phyloP scores from a whole-genome alignment of 768 basidiomycete genomes.

The Boletales sp. region DNA sequence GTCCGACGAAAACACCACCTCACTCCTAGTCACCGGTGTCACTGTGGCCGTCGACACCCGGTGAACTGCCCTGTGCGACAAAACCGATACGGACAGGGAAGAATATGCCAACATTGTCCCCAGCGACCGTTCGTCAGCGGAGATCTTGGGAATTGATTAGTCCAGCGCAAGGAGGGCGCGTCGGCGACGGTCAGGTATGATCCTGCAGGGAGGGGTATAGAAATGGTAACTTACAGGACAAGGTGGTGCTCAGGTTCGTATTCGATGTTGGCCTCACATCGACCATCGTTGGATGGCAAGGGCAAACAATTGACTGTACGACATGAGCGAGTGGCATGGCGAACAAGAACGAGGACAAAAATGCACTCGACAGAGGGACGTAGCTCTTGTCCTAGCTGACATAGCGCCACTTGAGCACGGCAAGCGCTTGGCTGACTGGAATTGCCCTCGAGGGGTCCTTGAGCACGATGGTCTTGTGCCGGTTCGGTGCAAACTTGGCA shows the following conservation, averaged over 20 bases:
- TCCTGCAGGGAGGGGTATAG: constrained; percentile 86
- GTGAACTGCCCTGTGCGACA: constrained; percentile 74
- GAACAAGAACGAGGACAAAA: no score
- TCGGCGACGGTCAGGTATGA: constrained; percentile 84
- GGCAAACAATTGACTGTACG: constrained; percentile 95
- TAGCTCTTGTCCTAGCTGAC: constrained; percentile 87
- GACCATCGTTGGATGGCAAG: constrained; percentile 86
- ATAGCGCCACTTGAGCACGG: constrained; percentile 92
- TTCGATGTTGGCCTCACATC: constrained; percentile 92
- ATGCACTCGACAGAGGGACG: constrained; percentile 81
- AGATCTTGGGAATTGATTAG: constrained; percentile 77
- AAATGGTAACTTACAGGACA: constrained; percentile 78
- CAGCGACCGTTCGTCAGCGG: constrained; percentile 55
- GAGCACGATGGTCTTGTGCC: constrained; percentile 70
- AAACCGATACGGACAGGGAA: constrained; percentile 91
- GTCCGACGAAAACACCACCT: constrained; percentile 56
- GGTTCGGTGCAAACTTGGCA: constrained; percentile 72
- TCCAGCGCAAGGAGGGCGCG: constrained; percentile 67
- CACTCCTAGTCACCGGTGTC: constrained; percentile 45
- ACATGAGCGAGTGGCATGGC: neutral
- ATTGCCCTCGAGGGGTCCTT: constrained; percentile 82
- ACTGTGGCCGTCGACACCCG: constrained; percentile 62
- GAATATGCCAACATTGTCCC: constrained; percentile 79
- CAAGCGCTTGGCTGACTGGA: constrained; percentile 82
- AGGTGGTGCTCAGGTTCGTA: constrained; percentile 91